Evolutionary conservation across 495 filamentous ascomycete genomes (phyloP).

Genomic region (Jackrogersella minutella): DNA sequence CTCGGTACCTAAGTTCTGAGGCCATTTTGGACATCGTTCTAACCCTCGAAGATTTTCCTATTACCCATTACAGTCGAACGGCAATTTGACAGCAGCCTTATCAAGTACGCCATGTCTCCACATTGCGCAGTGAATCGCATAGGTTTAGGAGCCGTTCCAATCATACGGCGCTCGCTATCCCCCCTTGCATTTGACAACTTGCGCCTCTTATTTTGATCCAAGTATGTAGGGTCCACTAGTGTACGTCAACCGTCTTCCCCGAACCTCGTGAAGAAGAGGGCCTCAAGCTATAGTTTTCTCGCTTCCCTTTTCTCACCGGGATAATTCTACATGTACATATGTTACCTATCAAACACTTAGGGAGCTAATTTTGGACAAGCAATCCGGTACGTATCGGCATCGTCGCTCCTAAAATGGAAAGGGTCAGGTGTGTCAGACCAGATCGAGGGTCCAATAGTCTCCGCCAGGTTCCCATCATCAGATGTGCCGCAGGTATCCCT

Average conservation of each 20-base stretch:
- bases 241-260: conserved; percentile 25
- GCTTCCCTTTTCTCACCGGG: conserved; percentile 17
- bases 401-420: conserved; percentile 40
- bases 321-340: conserved; percentile 16
- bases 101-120: conserved; percentile 35
- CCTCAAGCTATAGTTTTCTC: conserved; percentile 15
- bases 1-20: conserved; percentile 35
- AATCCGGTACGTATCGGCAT: conserved; percentile 33
- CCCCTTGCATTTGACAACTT: conserved; percentile 40
- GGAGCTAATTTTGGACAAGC: conserved; percentile 22
- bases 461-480: conserved; percentile 36
- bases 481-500: conserved; percentile 42
- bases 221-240: conserved; percentile 35
- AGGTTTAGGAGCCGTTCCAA: conserved; percentile 29
- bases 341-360: conserved; percentile 9
- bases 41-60: conserved; percentile 25
- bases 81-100: conserved; percentile 38
- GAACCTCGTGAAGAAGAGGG: conserved; percentile 27
- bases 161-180: conserved; percentile 25
- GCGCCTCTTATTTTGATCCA: conserved; percentile 34
- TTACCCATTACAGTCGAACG: conserved; percentile 20
- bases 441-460: conserved; percentile 40
- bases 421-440: conserved; percentile 43
- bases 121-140: conserved; percentile 24
- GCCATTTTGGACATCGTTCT: conserved; percentile 34